These are phyloP conservation scores for Dichomitus squalens DNA, from an alignment of 1,284 basidiomycete species.

Conservation along the genomic window DNA sequence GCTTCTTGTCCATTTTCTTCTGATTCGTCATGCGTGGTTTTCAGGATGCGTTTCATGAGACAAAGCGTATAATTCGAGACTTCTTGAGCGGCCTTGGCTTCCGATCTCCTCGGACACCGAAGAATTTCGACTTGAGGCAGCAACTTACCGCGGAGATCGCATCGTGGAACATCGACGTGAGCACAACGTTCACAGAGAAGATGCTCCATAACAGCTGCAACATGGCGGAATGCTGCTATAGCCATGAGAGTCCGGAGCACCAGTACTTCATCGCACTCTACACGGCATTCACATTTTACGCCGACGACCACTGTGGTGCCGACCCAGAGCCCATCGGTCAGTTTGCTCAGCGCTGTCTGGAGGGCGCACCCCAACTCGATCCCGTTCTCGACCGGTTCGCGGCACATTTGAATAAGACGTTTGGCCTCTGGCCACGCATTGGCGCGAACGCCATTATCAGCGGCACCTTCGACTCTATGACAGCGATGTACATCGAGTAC, in stretches of 20 bases:
- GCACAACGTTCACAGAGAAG: conserved; percentile 3
- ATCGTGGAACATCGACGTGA: conserved; percentile 6
- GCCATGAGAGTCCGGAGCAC: conserved; percentile 5
- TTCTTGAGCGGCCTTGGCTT: conserved; percentile 1
- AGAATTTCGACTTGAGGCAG: not conserved
- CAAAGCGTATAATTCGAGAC: not conserved
- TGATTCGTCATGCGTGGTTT: not conserved
- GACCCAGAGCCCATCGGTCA: conserved; percentile 8
- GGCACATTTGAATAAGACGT: conserved; percentile 3
- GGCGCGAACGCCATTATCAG: conserved; percentile 18
- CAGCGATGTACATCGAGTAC: conserved; percentile 17
- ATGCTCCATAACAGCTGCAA: conserved; percentile 10
- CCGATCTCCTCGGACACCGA: conserved; percentile 1
- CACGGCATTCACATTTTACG: conserved; percentile 9
- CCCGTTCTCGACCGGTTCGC: conserved; percentile 17
- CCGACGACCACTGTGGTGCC: conserved; percentile 7
- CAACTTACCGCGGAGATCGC: conserved; percentile 1
- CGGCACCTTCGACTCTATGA: conserved; percentile 17
- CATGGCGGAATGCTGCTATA: conserved; percentile 10
- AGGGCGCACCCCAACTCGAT: conserved; percentile 14
- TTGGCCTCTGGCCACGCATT: conserved; percentile 11
- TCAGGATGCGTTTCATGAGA: not conserved
- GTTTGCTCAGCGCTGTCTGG: conserved; percentile 9
- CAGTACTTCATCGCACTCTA: conserved; percentile 10
- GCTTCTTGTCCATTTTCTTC: not conserved